phyloP scores from a whole-genome alignment of 2,329 filamentous ascomycete species.

The Tothia fuscella region DNA sequence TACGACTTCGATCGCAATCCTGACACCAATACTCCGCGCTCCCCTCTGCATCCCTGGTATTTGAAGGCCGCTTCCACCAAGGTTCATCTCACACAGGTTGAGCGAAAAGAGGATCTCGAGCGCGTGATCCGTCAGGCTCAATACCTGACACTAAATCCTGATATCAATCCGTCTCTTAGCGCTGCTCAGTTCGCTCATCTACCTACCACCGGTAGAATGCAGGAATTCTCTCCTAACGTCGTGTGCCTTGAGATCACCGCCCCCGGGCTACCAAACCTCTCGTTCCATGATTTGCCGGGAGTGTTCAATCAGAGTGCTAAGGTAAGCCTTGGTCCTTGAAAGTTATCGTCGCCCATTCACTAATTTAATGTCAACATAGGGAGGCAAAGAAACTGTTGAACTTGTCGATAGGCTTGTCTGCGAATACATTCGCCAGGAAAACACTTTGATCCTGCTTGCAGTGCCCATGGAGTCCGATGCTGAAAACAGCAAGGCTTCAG shows the following conservation, averaged over 20 bases:
- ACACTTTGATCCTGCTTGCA: slow-evolving; percentile 66
- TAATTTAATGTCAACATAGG: slow-evolving; percentile 19
- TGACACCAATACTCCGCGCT: slow-evolving; percentile 25
- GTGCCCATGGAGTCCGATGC: slow-evolving; percentile 69
- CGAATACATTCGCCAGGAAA: slow-evolving; percentile 55
- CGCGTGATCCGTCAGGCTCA: slow-evolving; percentile 63
- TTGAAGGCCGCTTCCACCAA: slow-evolving; percentile 26
- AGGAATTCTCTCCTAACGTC: slow-evolving; percentile 72
- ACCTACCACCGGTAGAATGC: slow-evolving; percentile 26
- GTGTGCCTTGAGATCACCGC: slow-evolving; percentile 66
- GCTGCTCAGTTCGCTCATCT: background rate
- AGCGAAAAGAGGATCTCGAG: slow-evolving; percentile 51
- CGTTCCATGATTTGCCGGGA: slow-evolving; percentile 77
- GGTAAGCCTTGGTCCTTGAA: background rate
- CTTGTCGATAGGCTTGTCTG: slow-evolving; percentile 61
- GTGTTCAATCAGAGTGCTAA: slow-evolving; percentile 61
- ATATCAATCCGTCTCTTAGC: background rate
- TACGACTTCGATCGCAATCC: slow-evolving; percentile 43
- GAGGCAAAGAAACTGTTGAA: slow-evolving; percentile 54
- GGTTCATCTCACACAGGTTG: slow-evolving; percentile 52
- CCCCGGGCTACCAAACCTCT: slow-evolving; percentile 57
- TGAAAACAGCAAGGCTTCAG: slow-evolving; percentile 60
- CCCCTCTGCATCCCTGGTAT: slow-evolving; percentile 56
- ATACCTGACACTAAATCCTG: slow-evolving; percentile 61
- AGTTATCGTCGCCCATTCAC: background rate